These are phyloP conservation scores for Escallonia herrerae DNA, from an alignment of 129 eudicot species.

Conservation along the genomic window DNA sequence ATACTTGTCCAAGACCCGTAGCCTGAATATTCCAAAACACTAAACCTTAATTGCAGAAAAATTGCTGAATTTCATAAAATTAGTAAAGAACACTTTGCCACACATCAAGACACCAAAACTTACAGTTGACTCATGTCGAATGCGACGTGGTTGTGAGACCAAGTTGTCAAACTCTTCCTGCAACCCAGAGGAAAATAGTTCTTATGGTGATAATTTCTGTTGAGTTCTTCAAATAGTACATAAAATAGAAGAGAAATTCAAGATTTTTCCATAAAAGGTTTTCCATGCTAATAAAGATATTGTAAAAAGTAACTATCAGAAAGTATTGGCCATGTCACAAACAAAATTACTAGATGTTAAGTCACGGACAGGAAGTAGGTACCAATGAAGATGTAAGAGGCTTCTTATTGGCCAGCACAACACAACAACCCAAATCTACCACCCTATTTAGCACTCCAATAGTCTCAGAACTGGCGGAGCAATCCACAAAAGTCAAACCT, in stretches of 20 bases:
- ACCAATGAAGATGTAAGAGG: slow-evolving; percentile 90
- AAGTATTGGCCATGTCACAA: neutral
- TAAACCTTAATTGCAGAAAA: too few relatives aligned
- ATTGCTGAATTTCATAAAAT: too few relatives aligned
- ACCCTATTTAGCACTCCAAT: slow-evolving; percentile 41
- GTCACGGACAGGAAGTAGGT: slow-evolving; percentile 6
- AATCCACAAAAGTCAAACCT: slow-evolving; percentile 82
- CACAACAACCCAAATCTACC: slow-evolving; percentile 53
- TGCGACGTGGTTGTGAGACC: slow-evolving; percentile 57
- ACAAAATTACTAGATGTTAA: neutral
- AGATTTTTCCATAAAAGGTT: neutral
- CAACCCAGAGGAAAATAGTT: slow-evolving; percentile 13
- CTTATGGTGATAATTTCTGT: neutral
- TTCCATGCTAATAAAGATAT: neutral
- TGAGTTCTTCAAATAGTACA: neutral
- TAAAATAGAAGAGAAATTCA: neutral
- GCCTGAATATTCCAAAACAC: too few relatives aligned
- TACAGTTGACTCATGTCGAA: slow-evolving; percentile 91
- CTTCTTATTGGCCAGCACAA: slow-evolving; percentile 91
- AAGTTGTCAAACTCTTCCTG: slow-evolving; percentile 86
- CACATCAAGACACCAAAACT: slow-evolving; percentile 21
- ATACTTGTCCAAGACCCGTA: too few relatives aligned
- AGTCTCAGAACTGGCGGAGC: slow-evolving; percentile 91
- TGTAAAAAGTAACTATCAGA: too few relatives aligned
- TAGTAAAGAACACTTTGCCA: too few relatives aligned